Percentiles rank a stretch among this genome's conserved stretches.
phyloP scores from a whole-genome alignment of 495 filamentous ascomycete genomes.

The Darksidea phi region DNA sequence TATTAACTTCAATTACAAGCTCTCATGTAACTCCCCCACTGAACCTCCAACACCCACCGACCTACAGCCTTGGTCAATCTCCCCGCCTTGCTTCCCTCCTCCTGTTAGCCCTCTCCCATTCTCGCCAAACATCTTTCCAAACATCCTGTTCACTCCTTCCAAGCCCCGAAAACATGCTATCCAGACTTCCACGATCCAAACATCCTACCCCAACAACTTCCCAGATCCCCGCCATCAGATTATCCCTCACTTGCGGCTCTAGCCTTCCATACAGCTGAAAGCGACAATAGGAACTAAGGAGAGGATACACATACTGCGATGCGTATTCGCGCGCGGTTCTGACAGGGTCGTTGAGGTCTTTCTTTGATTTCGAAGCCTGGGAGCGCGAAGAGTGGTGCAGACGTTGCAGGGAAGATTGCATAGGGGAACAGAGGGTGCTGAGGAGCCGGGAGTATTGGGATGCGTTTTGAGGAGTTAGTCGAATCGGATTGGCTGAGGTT shows the following conservation, averaged over 20 bases:
- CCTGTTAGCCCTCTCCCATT: conserved; percentile 40
- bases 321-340: conserved; percentile 73
- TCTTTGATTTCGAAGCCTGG: conserved; percentile 19
- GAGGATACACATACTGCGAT: conserved; percentile 68
- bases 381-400: conserved; percentile 43
- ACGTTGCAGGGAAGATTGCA: conserved; percentile 65
- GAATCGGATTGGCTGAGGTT: conserved; percentile 36
- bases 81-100: background rate
- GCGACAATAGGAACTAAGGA: conserved; percentile 70
- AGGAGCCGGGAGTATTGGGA: conserved; percentile 67
- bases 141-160: conserved; percentile 67
- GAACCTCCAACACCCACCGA: too few species aligned
- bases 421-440: conserved; percentile 75
- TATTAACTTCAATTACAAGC: too few species aligned
- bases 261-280: conserved; percentile 59
- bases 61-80: background rate
- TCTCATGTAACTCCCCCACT: too few species aligned
- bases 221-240: conserved; percentile 69
- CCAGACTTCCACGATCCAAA: conserved; percentile 62
- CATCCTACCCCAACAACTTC: conserved; percentile 70
- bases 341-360: conserved; percentile 67
- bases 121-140: conserved; percentile 68
- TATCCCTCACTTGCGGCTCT: conserved; percentile 62
- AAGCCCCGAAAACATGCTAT: conserved; percentile 66
- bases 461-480: conserved; percentile 53